Evolutionary conservation across 2,329 filamentous ascomycete genomes (phyloP).

Genomic region (Emergomyces africanus): DNA sequence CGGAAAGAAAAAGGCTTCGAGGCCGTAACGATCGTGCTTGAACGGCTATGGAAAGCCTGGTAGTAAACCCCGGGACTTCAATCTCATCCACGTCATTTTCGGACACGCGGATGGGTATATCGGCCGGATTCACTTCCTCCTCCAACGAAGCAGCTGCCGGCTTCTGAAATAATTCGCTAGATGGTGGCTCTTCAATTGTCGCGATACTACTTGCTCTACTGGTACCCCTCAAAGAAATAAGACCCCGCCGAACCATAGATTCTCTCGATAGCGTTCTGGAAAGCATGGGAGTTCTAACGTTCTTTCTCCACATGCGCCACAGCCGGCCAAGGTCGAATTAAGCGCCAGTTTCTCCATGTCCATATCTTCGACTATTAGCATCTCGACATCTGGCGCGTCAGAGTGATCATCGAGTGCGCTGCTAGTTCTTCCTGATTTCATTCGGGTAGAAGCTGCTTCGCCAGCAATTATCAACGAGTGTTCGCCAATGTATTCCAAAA

Average conservation of each 20-base stretch:
- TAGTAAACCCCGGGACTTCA: conserved; percentile 57
- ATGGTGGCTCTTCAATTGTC: conserved; percentile 21
- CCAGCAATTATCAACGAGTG: conserved; percentile 78
- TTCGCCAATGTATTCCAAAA: conserved; percentile 88
- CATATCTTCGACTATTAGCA: conserved; percentile 70
- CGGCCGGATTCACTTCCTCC: conserved; percentile 36
- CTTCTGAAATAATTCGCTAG: conserved; percentile 8
- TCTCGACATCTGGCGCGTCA: conserved; percentile 33
- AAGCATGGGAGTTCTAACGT: conserved; percentile 28
- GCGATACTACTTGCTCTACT: conserved; percentile 29
- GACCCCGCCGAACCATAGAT: conserved; percentile 23
- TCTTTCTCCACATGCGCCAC: conserved; percentile 94
- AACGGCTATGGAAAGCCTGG: conserved; percentile 9
- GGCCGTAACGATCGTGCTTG: conserved; percentile 20
- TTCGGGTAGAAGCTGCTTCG: conserved; percentile 54
- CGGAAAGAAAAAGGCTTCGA: conserved; percentile 28
- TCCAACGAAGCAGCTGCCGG: conserved; percentile 1
- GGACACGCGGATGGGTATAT: conserved; percentile 55
- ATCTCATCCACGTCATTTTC: conserved; percentile 66
- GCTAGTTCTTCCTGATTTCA: conserved; percentile 37
- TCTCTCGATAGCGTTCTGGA: conserved; percentile 31
- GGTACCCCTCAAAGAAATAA: conserved; percentile 10
- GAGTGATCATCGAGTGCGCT: conserved; percentile 28
- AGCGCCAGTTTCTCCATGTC: conserved; percentile 91
- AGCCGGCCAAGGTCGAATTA: conserved; percentile 78